Conservation (phyloP, 768 basidiomycete species). For the Galerina sulciceps region DNA sequence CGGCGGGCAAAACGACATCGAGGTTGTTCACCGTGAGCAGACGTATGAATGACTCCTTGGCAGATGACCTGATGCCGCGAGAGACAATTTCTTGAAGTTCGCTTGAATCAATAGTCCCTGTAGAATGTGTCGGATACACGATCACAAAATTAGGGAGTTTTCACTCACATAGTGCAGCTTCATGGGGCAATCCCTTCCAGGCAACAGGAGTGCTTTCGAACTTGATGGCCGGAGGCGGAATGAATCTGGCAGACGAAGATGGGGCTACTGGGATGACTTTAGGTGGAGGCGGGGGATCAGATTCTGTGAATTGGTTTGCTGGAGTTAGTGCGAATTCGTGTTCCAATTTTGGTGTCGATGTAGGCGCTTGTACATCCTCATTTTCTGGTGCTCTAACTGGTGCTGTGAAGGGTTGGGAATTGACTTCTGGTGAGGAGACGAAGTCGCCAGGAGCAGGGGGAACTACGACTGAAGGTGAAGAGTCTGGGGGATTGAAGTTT, state of each 20-base stretch:
- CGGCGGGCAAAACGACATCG: constrained; percentile 60
- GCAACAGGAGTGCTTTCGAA: constrained; percentile 62
- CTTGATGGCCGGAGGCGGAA: constrained; percentile 52
- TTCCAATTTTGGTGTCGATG: not conserved
- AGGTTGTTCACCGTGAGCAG: constrained; percentile 66
- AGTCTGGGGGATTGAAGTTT: not conserved
- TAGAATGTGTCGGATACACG: constrained; percentile 6
- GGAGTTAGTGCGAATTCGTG: not conserved
- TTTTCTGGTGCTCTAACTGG: no score
- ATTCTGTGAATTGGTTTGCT: not conserved
- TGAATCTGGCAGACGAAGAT: constrained; percentile 35
- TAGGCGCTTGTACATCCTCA: no score
- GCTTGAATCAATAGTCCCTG: constrained; percentile 62
- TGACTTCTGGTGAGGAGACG: not conserved
- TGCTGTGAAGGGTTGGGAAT: not conserved
- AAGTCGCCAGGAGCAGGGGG: not conserved
- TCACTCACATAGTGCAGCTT: constrained; percentile 62
- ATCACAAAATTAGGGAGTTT: not conserved
- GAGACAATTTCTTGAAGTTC: constrained; percentile 76
- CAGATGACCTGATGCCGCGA: constrained; percentile 69
- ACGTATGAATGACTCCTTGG: constrained; percentile 72
- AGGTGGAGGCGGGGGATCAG: not conserved
- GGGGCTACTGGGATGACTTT: constrained; percentile 6
- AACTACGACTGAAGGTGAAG: not conserved
- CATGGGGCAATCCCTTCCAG: constrained; percentile 72